These are phyloP conservation scores for Rhinocladiella mackenziei DNA, from an alignment of 2,329 filamentous ascomycete genomes.

Conservation along the genomic window DNA sequence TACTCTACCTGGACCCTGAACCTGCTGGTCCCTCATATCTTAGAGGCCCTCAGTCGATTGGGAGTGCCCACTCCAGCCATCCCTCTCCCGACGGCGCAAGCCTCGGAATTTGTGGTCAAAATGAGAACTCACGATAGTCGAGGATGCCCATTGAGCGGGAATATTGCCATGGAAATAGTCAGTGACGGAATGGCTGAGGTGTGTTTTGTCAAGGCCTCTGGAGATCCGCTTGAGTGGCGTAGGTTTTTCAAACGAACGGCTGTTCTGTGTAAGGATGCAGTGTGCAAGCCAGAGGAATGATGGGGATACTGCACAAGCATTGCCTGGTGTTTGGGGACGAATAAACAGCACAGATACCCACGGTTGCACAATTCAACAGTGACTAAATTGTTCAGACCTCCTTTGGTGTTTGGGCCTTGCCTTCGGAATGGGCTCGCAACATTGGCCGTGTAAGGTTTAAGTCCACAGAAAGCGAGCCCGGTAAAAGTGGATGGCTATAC, in stretches of 20 bases:
- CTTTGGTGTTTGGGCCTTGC: too few species aligned
- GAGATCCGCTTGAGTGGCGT: constrained; percentile 94
- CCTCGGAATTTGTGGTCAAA: constrained; percentile 60
- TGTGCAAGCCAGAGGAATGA: constrained; percentile 58
- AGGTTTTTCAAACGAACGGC: constrained; percentile 96
- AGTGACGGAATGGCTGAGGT: constrained; percentile 70
- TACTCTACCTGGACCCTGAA: constrained; percentile 74
- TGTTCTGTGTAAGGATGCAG: constrained; percentile 77
- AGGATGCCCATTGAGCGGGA: constrained; percentile 43
- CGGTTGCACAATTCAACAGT: too few species aligned
- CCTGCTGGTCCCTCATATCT: constrained; percentile 73
- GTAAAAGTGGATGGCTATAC: too few species aligned
- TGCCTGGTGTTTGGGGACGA: too few species aligned
- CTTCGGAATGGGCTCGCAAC: too few species aligned
- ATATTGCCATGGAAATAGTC: constrained; percentile 43
- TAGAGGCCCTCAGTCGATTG: constrained; percentile 76
- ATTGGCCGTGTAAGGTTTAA: too few species aligned
- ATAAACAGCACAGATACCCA: too few species aligned
- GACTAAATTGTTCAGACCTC: too few species aligned
- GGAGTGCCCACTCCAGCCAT: constrained; percentile 66
- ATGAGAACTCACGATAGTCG: constrained; percentile 65
- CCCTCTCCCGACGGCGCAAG: constrained; percentile 42
- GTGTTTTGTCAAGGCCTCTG: constrained; percentile 88
- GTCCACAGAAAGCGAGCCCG: too few species aligned
- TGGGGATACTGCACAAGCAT: not conserved